phyloP scores from a whole-genome alignment of 2,329 filamentous ascomycete species.

The Cryphonectria radicalis region DNA sequence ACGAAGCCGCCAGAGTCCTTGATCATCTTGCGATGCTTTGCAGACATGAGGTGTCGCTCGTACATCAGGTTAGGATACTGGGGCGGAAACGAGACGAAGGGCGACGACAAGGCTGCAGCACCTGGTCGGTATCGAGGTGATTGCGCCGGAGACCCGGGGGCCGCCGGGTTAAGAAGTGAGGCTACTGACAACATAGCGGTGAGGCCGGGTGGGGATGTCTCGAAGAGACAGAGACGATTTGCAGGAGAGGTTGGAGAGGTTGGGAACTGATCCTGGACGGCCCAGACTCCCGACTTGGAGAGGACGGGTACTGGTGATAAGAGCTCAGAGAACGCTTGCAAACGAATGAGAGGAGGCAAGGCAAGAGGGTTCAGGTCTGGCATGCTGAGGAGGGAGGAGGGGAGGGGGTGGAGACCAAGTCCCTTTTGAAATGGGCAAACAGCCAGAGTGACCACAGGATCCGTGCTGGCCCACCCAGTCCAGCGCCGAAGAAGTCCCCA shows the following conservation, averaged over 20 bases:
- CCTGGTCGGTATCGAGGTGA: constrained; percentile 48
- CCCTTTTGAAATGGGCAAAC: constrained; percentile 46
- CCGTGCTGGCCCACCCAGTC: constrained; percentile 38
- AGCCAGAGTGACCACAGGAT: constrained; percentile 40
- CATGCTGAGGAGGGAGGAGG: neutral
- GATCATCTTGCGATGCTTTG: constrained; percentile 59
- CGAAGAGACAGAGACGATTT: constrained; percentile 52
- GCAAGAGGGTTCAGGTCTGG: constrained; percentile 22
- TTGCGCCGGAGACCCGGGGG: constrained; percentile 45
- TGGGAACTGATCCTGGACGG: constrained; percentile 33
- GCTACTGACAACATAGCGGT: constrained; percentile 66
- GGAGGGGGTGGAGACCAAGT: constrained; percentile 34
- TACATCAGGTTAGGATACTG: constrained; percentile 36
- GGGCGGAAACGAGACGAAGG: constrained; percentile 41
- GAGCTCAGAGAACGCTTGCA: constrained; percentile 43
- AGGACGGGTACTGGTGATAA: constrained; percentile 30
- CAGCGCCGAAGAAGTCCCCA: constrained; percentile 14
- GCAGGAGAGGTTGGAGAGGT: constrained; percentile 39
- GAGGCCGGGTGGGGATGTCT: constrained; percentile 42
- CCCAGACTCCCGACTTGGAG: constrained; percentile 16
- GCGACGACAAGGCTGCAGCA: constrained; percentile 45
- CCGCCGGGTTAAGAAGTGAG: constrained; percentile 68
- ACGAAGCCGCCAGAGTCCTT: constrained; percentile 69
- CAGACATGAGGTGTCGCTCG: constrained; percentile 36
- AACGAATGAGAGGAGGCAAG: constrained; percentile 32